Evolutionary conservation across 2,329 filamentous ascomycete species (phyloP), one percentile per base, ranked within the genome.

Genomic region (Colletotrichum lini): DNA sequence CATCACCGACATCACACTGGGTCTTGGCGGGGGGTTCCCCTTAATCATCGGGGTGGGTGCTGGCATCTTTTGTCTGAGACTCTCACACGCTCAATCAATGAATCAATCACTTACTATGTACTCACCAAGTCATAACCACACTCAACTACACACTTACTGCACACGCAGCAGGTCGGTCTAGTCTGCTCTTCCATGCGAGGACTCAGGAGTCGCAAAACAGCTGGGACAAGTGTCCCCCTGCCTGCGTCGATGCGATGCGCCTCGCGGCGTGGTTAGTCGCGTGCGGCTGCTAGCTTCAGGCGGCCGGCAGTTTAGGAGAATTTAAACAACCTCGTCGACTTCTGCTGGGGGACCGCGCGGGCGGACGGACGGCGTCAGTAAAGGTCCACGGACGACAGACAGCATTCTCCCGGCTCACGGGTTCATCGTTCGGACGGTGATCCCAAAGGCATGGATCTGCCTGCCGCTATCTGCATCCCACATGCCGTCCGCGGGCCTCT

Each of bases 401-500:
- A 47, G 16, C 42, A 47, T 59, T 59, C n/a, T 59, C 42, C 21
- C 47, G 9, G 23, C 45, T 21, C 12, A 16, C 49, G 21, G 49
- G 16, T 53, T 45, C 54, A 21, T 54, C 38, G 21, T 44, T 54
- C 60, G 60, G 60, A 53, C 49, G 49, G 15, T 8, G 44, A 12
- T n/a, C 30, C 30, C 30, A 35, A 18, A 21, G 18, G 65, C 58
- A 71, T 71, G 68, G 68, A 68, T 68, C 64, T 49, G 65, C 68
- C 53, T 67, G 68, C 47, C 47, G 16, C 45, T 8, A 38, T 38
- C 12, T 40, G 38, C 53, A 26, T 66, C 67, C 56, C 62, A 67
- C 67, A 67, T 61, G n/a, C 62, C 67, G 54, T 38, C 66, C 26
- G 53, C 35, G 53, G 53, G 21, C 18, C 40, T 57, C 12, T 47